phyloP scores from a whole-genome alignment of 805 yeast species.

The Suhomyces pyralidae region DNA sequence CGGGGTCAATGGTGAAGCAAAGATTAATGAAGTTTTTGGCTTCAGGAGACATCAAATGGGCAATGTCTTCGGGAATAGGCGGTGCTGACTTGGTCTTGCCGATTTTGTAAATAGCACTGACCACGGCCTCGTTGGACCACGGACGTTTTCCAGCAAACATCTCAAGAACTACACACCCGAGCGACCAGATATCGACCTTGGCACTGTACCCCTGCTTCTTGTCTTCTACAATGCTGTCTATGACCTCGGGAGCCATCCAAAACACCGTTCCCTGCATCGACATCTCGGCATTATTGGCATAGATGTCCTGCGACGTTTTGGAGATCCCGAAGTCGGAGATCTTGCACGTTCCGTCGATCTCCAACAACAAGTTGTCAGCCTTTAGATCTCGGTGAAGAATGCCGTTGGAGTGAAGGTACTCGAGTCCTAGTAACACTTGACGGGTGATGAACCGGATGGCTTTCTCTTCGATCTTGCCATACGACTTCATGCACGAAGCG shows the following conservation, averaged over 20 bases:
- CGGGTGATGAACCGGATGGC: constrained; percentile 68
- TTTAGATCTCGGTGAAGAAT: constrained; percentile 92
- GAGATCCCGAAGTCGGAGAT: constrained; percentile 97
- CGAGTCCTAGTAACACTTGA: constrained; percentile 79
- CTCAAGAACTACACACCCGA: constrained; percentile 95
- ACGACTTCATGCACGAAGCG: constrained; percentile 75
- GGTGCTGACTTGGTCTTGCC: constrained; percentile 90
- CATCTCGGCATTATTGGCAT: constrained; percentile 90
- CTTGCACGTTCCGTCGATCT: constrained; percentile 89
- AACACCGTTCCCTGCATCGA: constrained; percentile 98
- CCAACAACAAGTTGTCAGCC: constrained; percentile 87
- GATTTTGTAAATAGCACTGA: constrained; percentile 86
- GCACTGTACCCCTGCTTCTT: constrained; percentile 92
- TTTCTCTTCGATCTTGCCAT: constrained; percentile 81
- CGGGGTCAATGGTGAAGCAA: constrained; percentile 77
- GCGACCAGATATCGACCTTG: constrained; percentile 96
- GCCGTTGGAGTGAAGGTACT: constrained; percentile 84
- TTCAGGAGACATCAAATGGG: constrained; percentile 54
- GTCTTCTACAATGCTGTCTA: constrained; percentile 72
- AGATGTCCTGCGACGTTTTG: constrained; percentile 70
- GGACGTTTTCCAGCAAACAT: constrained; percentile 98
- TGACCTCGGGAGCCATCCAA: constrained; percentile 99
- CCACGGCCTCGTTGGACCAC: constrained; percentile 94
- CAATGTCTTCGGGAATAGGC: constrained; percentile 90
- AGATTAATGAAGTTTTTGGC: constrained; percentile 71